phyloP scores from a whole-genome alignment of 108 stramenopile species.

The Nitzschia inconspicua region DNA sequence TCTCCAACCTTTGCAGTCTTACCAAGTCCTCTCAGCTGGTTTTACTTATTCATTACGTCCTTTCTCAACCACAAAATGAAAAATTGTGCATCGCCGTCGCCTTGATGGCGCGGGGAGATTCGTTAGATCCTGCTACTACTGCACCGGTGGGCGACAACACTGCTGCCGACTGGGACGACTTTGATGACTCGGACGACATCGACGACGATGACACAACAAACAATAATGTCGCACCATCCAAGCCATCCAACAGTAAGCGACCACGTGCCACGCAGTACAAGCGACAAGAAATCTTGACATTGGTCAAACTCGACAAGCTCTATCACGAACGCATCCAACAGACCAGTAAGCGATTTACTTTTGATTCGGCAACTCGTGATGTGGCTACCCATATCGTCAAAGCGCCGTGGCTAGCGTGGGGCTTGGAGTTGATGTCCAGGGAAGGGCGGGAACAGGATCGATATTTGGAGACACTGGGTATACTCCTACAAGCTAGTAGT shows the following conservation, averaged over 20 bases:
- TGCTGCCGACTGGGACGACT: conserved; percentile 34
- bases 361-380: conserved; percentile 8
- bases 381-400: conserved; percentile 14
- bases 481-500: conserved; percentile 46
- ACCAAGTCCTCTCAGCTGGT: conserved; percentile 4
- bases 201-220: too few species aligned
- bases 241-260: conserved; percentile 11
- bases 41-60: conserved; percentile 14
- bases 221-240: conserved; percentile 9
- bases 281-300: conserved; percentile 55
- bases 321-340: conserved; percentile 39
- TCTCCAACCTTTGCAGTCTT: conserved; percentile 9
- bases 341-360: conserved; percentile 21
- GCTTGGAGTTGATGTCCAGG: conserved; percentile 11
- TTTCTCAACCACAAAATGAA: neutral
- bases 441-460: conserved; percentile 11
- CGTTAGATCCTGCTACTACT: conserved; percentile 2
- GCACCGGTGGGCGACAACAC: conserved; percentile 1
- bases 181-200: conserved; percentile 50
- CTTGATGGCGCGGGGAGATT: conserved; percentile 21
- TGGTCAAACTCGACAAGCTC: conserved; percentile 54
- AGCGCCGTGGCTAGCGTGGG: conserved; percentile 30
- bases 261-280: conserved; percentile 20
- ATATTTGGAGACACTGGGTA: conserved; percentile 34
- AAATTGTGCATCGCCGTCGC: conserved; percentile 12